Evolutionary conservation across 768 basidiomycete genomes (phyloP).

Genomic region (Mycena metata): DNA sequence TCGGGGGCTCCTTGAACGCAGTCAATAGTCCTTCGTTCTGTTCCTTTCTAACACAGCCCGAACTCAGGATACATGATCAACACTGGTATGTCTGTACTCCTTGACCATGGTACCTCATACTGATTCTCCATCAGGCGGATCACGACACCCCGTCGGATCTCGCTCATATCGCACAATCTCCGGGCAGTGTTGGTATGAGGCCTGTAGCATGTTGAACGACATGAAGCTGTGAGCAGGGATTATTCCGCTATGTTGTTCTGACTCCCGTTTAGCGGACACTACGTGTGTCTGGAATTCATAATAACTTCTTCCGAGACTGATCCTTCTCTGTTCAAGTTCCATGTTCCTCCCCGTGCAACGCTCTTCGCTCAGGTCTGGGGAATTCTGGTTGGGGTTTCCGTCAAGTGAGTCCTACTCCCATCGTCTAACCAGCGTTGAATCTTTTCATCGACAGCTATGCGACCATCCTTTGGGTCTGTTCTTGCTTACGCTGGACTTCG

Average conservation of each 20-base stretch:
- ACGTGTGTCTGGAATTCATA: constrained; percentile 25
- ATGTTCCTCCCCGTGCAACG: constrained; percentile 42
- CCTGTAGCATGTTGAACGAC: constrained; percentile 43
- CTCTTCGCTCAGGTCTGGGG: constrained; percentile 44
- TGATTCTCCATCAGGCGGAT: no score
- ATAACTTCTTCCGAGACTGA: background rate
- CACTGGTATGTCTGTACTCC: constrained; percentile 16
- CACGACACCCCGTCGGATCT: constrained; percentile 43
- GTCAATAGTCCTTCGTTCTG: no score
- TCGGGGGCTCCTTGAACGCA: no score
- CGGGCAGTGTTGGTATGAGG: constrained; percentile 47
- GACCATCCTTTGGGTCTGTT: constrained; percentile 33
- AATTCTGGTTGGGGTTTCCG: constrained; percentile 42
- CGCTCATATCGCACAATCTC: constrained; percentile 44
- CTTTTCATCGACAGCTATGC: constrained; percentile 37
- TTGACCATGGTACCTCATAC: no score
- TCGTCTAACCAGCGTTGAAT: background rate
- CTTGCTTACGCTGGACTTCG: background rate
- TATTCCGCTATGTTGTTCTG: no score
- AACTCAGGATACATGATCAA: no score
- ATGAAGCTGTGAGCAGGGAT: constrained; percentile 46
- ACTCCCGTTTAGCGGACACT: constrained; percentile 38
- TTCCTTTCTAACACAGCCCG: no score
- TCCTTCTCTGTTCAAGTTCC: constrained; percentile 36
- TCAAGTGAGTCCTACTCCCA: constrained; percentile 35